These are phyloP conservation scores for Domatiomyces catenatus DNA, from an alignment of 2,329 filamentous ascomycete species.

Conservation along the genomic window DNA sequence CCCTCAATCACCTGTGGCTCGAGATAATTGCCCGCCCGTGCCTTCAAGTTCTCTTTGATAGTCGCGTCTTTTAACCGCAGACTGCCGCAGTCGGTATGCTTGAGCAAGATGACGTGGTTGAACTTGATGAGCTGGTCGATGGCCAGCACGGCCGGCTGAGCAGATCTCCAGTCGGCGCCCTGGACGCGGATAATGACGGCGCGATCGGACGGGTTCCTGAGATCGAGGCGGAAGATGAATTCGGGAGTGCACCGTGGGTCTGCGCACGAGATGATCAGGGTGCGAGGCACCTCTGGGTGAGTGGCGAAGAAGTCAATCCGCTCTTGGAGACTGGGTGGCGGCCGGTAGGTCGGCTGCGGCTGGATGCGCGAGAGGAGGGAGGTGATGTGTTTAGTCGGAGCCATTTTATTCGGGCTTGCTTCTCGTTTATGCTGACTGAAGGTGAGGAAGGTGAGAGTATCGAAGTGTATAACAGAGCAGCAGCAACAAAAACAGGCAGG, in stretches of 20 bases:
- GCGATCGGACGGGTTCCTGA: not conserved
- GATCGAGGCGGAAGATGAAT: constrained; percentile 6
- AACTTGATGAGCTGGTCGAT: constrained; percentile 1
- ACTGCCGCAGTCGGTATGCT: constrained; percentile 3
- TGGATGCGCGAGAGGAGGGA: no score
- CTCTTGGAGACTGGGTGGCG: no score
- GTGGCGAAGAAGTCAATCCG: no score
- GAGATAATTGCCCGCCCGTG: not conserved
- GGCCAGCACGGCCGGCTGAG: constrained; percentile 1
- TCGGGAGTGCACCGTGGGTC: constrained; percentile 8
- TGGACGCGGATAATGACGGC: not conserved
- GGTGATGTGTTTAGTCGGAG: no score
- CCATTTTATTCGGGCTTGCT: no score
- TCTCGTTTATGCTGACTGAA: no score
- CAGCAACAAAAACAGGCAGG: no score
- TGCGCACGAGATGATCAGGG: constrained; percentile 5
- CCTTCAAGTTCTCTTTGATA: not conserved
- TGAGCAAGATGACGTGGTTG: constrained; percentile 1
- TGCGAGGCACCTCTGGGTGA: not conserved
- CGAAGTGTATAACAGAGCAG: no score
- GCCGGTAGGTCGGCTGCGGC: no score
- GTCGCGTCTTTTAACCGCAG: not conserved
- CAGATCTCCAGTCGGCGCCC: constrained; percentile 1
- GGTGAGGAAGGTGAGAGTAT: no score
- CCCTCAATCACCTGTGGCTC: no score